These are phyloP conservation scores for Alternaria sp. DNA, from an alignment of 2,329 filamentous ascomycete genomes.

Conservation along the genomic window DNA sequence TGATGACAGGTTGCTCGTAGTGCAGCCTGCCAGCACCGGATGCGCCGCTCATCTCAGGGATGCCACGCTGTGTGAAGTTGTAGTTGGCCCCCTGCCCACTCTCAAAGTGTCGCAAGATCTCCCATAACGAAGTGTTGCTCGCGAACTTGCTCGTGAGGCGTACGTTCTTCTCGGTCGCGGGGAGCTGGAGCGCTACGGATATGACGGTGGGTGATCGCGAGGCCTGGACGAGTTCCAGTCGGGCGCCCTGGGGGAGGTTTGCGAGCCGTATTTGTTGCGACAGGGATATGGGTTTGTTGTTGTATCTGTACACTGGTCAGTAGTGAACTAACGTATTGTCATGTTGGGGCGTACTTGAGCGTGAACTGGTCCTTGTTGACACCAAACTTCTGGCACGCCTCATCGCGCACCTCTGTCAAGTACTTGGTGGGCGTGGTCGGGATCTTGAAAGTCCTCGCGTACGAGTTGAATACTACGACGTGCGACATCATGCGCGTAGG, in stretches of 20 bases:
- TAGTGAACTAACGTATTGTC: not conserved
- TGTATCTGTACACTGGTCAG: constrained; percentile 49
- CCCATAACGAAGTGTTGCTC: constrained; percentile 87
- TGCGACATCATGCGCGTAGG: constrained; percentile 74
- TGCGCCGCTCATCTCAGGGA: constrained; percentile 66
- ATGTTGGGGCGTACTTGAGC: constrained; percentile 69
- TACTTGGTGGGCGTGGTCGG: constrained; percentile 84
- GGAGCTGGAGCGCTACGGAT: constrained; percentile 86
- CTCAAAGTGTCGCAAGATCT: constrained; percentile 88
- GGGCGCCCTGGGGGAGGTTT: constrained; percentile 82
- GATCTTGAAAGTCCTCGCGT: constrained; percentile 77
- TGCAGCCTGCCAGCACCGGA: constrained; percentile 75
- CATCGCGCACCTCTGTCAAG: constrained; percentile 81
- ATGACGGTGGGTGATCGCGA: constrained; percentile 86
- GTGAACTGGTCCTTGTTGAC: constrained; percentile 75
- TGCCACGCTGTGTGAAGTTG: constrained; percentile 84
- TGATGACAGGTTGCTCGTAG: constrained; percentile 86
- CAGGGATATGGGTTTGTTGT: constrained; percentile 84
- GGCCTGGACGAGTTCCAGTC: constrained; percentile 87
- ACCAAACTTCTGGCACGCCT: constrained; percentile 85
- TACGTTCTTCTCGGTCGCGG: constrained; percentile 57
- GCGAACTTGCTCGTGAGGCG: constrained; percentile 85
- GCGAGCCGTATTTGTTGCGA: constrained; percentile 83
- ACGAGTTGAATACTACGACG: constrained; percentile 84
- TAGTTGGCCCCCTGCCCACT: constrained; percentile 57